Percentiles rank a stretch among this genome's conserved stretches.
Conservation (phyloP, 768 basidiomycete genomes). For the Russula sp. region DNA sequence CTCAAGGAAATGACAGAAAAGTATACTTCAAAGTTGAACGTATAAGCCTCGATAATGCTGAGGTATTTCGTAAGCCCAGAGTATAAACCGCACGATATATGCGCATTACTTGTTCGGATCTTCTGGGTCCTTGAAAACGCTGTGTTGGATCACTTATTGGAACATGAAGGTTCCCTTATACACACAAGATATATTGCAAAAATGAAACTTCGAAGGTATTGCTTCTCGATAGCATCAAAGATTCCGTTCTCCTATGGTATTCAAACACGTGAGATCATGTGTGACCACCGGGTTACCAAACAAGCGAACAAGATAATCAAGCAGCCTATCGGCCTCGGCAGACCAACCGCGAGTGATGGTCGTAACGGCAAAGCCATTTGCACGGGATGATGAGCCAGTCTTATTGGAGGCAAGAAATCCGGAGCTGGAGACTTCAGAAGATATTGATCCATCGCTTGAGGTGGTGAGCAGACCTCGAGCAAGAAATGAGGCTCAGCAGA, state of each 20-base stretch:
- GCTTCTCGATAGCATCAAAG: conserved; percentile 80
- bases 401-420: conserved; percentile 41
- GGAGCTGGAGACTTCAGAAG: conserved; percentile 37
- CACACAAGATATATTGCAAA: conserved; percentile 81
- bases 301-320: conserved; percentile 69
- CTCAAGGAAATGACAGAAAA: neutral
- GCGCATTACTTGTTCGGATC: conserved; percentile 74
- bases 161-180: conserved; percentile 19
- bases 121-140: conserved; percentile 59
- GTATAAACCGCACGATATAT: conserved; percentile 39
- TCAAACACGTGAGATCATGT: neutral
- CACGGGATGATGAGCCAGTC: conserved; percentile 36
- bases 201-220: conserved; percentile 80
- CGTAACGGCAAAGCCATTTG: conserved; percentile 71
- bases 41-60: conserved; percentile 86
- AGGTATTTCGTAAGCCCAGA: conserved; percentile 4
- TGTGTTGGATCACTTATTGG: conserved; percentile 12
- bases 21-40: conserved; percentile 70
- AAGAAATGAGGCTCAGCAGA: conserved; percentile 14
- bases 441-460: conserved; percentile 36
- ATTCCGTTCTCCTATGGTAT: conserved; percentile 73
- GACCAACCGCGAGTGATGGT: conserved; percentile 72
- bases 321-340: conserved; percentile 75
- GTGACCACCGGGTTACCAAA: conserved; percentile 27
- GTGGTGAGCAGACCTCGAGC: conserved; percentile 54